A percentile compares a stretch with the other conserved stretches of the same genome.
Conservation (phyloP, 495 filamentous ascomycete genomes). For the Opeltia flavorubescens region DNA sequence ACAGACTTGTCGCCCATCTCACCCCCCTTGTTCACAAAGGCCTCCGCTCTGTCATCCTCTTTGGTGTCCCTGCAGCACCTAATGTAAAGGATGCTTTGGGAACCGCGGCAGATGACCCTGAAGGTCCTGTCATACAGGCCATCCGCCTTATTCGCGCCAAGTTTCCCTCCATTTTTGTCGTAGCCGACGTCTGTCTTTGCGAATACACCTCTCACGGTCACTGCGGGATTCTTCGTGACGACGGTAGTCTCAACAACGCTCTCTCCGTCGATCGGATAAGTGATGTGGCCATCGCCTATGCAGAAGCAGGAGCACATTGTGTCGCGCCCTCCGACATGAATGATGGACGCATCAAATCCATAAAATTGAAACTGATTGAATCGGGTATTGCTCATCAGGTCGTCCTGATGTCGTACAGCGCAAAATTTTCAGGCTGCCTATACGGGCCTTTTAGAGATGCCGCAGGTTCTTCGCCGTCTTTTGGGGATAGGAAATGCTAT, state of each 20-base stretch:
- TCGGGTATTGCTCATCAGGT: constrained; percentile 76
- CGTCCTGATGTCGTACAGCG: constrained; percentile 91
- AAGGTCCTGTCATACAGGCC: constrained; percentile 75
- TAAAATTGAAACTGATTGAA: constrained; percentile 92
- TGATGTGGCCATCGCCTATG: constrained; percentile 86
- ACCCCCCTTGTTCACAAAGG: constrained; percentile 77
- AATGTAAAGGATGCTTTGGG: constrained; percentile 80
- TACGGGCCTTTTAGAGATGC: constrained; percentile 97
- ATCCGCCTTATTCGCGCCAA: constrained; percentile 68
- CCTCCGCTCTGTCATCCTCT: constrained; percentile 82
- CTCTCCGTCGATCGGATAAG: constrained; percentile 86
- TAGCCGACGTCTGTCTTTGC: constrained; percentile 88
- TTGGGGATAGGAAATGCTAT: constrained; percentile 92
- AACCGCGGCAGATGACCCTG: constrained; percentile 84
- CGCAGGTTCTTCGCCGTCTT: constrained; percentile 79
- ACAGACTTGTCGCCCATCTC: constrained; percentile 72
- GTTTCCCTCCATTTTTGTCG: constrained; percentile 82
- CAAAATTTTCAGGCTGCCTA: constrained; percentile 91
- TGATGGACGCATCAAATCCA: constrained; percentile 87
- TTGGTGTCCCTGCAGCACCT: constrained; percentile 74
- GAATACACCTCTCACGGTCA: constrained; percentile 99
- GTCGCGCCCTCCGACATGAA: constrained; percentile 98
- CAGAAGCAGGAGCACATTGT: constrained; percentile 85
- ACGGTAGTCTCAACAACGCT: constrained; percentile 82
- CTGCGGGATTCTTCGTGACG: constrained; percentile 86